A percentile compares a stretch with the other conserved stretches of the same genome.
phyloP scores from a whole-genome alignment of 2,329 filamentous ascomycete species.

The Botryotinia globosa region DNA sequence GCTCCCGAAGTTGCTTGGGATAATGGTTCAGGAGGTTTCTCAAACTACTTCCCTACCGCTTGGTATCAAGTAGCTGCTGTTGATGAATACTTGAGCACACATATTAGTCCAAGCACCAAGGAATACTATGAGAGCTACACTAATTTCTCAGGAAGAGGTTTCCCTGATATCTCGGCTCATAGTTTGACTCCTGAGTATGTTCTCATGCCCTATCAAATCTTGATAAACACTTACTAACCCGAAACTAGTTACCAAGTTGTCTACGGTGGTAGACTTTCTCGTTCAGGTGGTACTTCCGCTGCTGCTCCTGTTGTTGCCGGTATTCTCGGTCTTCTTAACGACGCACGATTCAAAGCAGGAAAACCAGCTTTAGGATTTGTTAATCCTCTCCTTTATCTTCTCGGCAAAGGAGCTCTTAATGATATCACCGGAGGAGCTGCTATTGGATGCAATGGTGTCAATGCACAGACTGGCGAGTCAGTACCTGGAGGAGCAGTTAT shows the following conservation, averaged over 20 bases:
- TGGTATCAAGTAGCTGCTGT: constrained; percentile 47
- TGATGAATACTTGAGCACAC: constrained; percentile 41
- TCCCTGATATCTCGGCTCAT: constrained; percentile 49
- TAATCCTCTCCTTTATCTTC: constrained; percentile 42
- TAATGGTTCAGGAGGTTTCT: constrained; percentile 53
- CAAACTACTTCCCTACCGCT: constrained; percentile 47
- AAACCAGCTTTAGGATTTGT: constrained; percentile 44
- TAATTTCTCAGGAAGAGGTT: constrained; percentile 46
- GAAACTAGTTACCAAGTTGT: constrained; percentile 24
- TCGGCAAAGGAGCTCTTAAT: constrained; percentile 38
- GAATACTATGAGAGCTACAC: constrained; percentile 47
- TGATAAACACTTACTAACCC: neutral
- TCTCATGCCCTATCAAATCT: neutral
- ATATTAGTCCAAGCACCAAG: constrained; percentile 39
- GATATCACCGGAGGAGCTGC: constrained; percentile 42
- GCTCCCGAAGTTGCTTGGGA: constrained; percentile 42
- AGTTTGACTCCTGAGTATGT: constrained; percentile 25
- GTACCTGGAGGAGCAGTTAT: constrained; percentile 24
- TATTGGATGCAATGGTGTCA: constrained; percentile 39
- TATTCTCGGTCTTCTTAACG: constrained; percentile 60
- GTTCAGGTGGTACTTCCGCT: constrained; percentile 51
- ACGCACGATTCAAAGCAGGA: constrained; percentile 52
- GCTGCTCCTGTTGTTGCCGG: constrained; percentile 55
- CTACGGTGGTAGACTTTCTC: constrained; percentile 15
- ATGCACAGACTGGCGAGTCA: constrained; percentile 18